phyloP scores from a whole-genome alignment of 257 asterid species.

The Ilex asprella region DNA sequence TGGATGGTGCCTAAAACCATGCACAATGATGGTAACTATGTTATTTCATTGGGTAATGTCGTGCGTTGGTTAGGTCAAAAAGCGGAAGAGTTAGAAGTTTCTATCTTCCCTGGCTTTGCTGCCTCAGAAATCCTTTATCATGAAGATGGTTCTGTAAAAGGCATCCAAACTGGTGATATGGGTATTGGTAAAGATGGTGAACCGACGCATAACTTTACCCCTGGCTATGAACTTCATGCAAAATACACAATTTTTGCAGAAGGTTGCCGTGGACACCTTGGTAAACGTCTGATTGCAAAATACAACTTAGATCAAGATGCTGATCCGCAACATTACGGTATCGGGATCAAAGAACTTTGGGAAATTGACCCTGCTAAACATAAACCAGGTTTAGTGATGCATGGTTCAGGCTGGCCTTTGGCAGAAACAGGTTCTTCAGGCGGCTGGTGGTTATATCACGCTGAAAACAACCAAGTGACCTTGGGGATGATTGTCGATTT shows the following conservation, averaged over 20 bases:
- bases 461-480: no score
- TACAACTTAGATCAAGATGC: neutral
- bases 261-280: neutral
- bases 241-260: neutral
- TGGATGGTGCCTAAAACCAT: no score
- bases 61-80: no score
- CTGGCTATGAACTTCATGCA: neutral
- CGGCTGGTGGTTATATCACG: no score
- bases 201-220: neutral
- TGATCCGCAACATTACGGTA: neutral
- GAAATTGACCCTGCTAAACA: neutral
- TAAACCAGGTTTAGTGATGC: no score
- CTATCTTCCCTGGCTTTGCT: neutral
- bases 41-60: no score
- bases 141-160: neutral
- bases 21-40: no score
- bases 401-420: no score
- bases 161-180: neutral
- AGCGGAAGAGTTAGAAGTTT: no score
- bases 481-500: no score
- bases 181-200: neutral
- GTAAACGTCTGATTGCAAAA: neutral
- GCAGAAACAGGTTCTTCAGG: no score
- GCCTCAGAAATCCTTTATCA: neutral
- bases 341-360: neutral